These are phyloP conservation scores for Plenodomus lindquistii DNA, from an alignment of 2,329 filamentous ascomycete species.

Conservation along the genomic window DNA sequence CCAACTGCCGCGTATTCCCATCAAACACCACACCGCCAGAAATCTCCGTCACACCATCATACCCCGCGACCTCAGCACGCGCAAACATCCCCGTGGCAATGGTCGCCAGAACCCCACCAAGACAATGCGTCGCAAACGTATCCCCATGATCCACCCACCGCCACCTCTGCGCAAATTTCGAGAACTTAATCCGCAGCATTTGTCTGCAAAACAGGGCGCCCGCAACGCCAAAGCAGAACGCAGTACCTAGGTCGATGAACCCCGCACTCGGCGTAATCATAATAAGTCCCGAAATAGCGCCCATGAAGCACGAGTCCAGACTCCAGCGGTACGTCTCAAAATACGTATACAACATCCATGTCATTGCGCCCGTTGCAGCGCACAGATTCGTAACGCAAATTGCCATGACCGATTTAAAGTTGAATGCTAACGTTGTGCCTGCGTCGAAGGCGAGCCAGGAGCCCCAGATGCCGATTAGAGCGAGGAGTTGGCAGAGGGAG, in stretches of 20 bases:
- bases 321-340: slow-evolving; percentile 51
- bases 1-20: slow-evolving; percentile 55
- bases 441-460: slow-evolving; percentile 58
- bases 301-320: slow-evolving; percentile 56
- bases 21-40: slow-evolving; percentile 58
- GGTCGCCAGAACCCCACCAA: slow-evolving; percentile 57
- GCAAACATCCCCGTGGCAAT: slow-evolving; percentile 58
- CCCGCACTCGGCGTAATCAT: slow-evolving; percentile 58
- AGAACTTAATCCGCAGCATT: slow-evolving; percentile 58
- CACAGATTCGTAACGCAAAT: slow-evolving; percentile 56
- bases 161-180: slow-evolving; percentile 50
- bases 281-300: slow-evolving; percentile 57
- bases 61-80: slow-evolving; percentile 55
- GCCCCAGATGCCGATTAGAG: slow-evolving; percentile 57
- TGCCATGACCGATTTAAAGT: slow-evolving; percentile 56
- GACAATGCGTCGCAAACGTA: slow-evolving; percentile 59
- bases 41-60: slow-evolving; percentile 56
- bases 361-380: slow-evolving; percentile 52
- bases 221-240: slow-evolving; percentile 54
- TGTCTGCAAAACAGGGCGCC: slow-evolving; percentile 56
- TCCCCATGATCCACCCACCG: slow-evolving; percentile 61
- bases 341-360: slow-evolving; percentile 54
- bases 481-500: slow-evolving; percentile 53
- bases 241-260: slow-evolving; percentile 55
- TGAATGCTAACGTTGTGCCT: slow-evolving; percentile 53